Percentiles rank a stretch among this genome's conserved stretches.
Conservation (phyloP, 768 basidiomycete genomes). For the Russula earlei region DNA sequence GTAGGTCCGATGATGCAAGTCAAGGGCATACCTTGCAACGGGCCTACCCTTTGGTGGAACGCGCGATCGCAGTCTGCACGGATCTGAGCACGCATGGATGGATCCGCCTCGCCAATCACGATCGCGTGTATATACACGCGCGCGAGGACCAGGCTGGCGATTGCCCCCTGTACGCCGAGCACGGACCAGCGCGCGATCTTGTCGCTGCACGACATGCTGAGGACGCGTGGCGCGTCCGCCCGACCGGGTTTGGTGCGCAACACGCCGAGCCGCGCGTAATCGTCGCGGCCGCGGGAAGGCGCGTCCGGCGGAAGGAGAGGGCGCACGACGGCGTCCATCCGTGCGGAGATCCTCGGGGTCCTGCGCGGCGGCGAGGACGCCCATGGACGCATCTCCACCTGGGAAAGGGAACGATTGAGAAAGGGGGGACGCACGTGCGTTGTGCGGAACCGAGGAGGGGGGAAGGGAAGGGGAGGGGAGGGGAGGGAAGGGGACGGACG, state of each 20-base stretch:
- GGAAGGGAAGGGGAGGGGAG: background rate
- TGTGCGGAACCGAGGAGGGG: background rate
- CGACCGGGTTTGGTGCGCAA: conserved; percentile 92
- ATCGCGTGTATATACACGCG: conserved; percentile 61
- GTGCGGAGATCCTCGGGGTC: conserved; percentile 58
- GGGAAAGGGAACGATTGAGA: background rate
- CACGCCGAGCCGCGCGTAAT: conserved; percentile 64
- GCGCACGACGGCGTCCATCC: conserved; percentile 46
- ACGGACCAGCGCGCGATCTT: conserved; percentile 86
- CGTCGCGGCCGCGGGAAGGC: conserved; percentile 67
- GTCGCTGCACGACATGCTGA: conserved; percentile 89
- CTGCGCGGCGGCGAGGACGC: conserved; percentile 66
- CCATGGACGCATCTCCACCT: conserved; percentile 89
- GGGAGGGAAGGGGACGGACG: too few relatives aligned
- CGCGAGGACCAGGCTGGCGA: conserved; percentile 43
- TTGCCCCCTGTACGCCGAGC: conserved; percentile 78
- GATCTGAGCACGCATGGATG: conserved; percentile 32
- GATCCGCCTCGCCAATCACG: conserved; percentile 63
- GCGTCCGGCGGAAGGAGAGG: conserved; percentile 27
- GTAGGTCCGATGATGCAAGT: background rate
- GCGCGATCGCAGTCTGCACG: conserved; percentile 59
- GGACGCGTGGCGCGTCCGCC: conserved; percentile 75
- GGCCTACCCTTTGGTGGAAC: conserved; percentile 46
- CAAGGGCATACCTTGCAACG: conserved; percentile 32
- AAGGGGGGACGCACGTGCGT: too few relatives aligned